Conservation (phyloP, 2,329 filamentous ascomycete genomes). For the Tolypocladium paradoxum region DNA sequence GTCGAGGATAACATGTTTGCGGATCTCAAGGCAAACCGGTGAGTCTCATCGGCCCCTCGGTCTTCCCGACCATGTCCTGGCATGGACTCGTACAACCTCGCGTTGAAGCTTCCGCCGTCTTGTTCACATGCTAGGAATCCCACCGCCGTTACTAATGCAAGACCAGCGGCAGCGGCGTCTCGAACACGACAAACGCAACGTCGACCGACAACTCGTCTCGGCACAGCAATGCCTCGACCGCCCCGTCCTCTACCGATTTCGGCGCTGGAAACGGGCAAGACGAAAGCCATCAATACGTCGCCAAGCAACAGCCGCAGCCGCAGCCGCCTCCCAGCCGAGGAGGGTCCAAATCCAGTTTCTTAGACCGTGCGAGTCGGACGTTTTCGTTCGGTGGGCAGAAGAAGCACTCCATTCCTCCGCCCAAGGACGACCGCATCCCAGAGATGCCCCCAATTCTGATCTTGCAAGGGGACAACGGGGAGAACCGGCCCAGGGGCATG, state of each 20-base stretch:
- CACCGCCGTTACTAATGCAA: constrained; percentile 22
- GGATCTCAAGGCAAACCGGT: constrained; percentile 44
- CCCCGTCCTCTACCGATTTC: constrained; percentile 44
- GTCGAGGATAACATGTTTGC: constrained; percentile 50
- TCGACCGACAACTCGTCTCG: constrained; percentile 51
- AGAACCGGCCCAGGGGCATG: constrained; percentile 34
- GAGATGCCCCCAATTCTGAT: constrained; percentile 28
- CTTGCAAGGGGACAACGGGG: constrained; percentile 19
- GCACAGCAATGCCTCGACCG: constrained; percentile 51
- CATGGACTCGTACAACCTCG: not conserved
- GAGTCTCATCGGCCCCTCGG: constrained; percentile 18
- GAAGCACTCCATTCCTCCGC: constrained; percentile 27
- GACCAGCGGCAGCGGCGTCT: constrained; percentile 46
- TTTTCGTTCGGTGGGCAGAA: constrained; percentile 50
- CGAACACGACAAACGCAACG: constrained; percentile 49
- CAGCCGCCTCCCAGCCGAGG: constrained; percentile 28
- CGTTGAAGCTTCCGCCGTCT: no score
- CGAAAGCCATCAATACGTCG: constrained; percentile 18
- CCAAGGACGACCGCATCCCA: constrained; percentile 17
- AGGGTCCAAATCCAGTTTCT: constrained; percentile 39
- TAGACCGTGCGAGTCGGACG: constrained; percentile 45
- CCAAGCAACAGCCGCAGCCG: constrained; percentile 3
- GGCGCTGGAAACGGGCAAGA: constrained; percentile 15
- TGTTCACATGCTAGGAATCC: not conserved
- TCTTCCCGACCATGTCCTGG: not conserved